These are phyloP conservation scores for Pythium rishiriense DNA, from an alignment of 352 stramenopile species.

Conservation along the genomic window DNA sequence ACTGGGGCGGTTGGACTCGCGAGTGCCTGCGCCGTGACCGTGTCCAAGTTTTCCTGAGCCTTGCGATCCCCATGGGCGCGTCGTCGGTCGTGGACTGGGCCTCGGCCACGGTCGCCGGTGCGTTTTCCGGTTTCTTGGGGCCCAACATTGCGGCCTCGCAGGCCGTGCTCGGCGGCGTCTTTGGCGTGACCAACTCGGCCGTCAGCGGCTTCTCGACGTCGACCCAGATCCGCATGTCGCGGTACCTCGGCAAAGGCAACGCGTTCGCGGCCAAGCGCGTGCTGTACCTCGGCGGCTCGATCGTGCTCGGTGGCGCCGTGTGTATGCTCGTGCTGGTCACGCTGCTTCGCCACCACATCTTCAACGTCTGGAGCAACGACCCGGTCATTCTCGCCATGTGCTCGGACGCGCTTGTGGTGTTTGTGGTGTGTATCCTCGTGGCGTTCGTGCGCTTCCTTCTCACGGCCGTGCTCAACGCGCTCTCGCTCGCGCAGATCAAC, in stretches of 20 bases:
- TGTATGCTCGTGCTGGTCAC: constrained; percentile 39
- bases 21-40: constrained; percentile 42
- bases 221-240: constrained; percentile 59
- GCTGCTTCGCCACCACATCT: constrained; percentile 41
- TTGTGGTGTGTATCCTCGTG: constrained; percentile 55
- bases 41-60: constrained; percentile 47
- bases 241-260: constrained; percentile 46
- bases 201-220: constrained; percentile 48
- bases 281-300: constrained; percentile 37
- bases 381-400: constrained; percentile 47
- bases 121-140: constrained; percentile 47
- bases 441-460: constrained; percentile 51
- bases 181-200: constrained; percentile 47
- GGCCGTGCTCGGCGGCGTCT: constrained; percentile 43
- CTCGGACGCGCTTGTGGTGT: constrained; percentile 38
- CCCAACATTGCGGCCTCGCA: constrained; percentile 50
- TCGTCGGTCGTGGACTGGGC: constrained; percentile 54
- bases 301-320: constrained; percentile 37
- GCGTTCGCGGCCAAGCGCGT: constrained; percentile 46
- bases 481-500: constrained; percentile 49
- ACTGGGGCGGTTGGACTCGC: constrained; percentile 49
- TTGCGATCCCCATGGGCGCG: constrained; percentile 51
- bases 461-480: constrained; percentile 46
- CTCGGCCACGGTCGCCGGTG: constrained; percentile 39
- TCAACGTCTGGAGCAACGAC: constrained; percentile 47